Evolutionary conservation across 2,329 filamentous ascomycete species (phyloP).

Genomic region (Penicillium concentricum): DNA sequence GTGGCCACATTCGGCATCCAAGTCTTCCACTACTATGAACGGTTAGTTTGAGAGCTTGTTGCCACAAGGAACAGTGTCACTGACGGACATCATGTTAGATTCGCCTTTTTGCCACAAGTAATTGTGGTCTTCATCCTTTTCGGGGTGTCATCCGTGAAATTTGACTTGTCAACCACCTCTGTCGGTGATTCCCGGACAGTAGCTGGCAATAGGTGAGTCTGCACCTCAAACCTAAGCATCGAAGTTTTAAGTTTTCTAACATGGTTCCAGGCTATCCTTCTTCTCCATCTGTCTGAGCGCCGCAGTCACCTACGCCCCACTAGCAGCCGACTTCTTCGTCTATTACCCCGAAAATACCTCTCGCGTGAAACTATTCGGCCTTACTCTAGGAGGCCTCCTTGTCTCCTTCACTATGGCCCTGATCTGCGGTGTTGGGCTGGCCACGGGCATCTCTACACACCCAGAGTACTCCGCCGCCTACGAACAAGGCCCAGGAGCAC

Average conservation of each 20-base stretch:
- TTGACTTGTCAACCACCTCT: conserved; percentile 55
- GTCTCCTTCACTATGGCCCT: conserved; percentile 62
- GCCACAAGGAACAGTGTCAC: background rate
- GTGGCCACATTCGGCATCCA: conserved; percentile 68
- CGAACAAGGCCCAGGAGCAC: conserved; percentile 58
- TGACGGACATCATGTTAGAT: conserved; percentile 36
- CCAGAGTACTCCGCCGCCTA: conserved; percentile 59
- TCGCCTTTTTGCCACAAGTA: conserved; percentile 64
- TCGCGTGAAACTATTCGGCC: conserved; percentile 54
- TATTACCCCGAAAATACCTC: conserved; percentile 60
- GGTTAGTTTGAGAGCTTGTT: conserved; percentile 37
- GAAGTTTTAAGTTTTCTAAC: background rate
- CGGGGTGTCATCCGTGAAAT: conserved; percentile 60
- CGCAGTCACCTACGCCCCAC: conserved; percentile 62
- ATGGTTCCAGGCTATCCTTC: conserved; percentile 58
- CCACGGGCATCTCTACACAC: conserved; percentile 55
- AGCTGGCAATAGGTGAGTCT: conserved; percentile 45
- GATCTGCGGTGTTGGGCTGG: conserved; percentile 62
- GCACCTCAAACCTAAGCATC: background rate
- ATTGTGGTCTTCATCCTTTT: conserved; percentile 61
- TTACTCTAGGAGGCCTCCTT: conserved; percentile 58
- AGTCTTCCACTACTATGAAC: conserved; percentile 67
- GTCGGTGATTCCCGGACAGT: conserved; percentile 53
- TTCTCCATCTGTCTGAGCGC: conserved; percentile 67
- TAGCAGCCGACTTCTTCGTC: conserved; percentile 67